Percentiles rank a stretch among this genome's conserved stretches.
Evolutionary conservation across 2,329 filamentous ascomycete genomes (phyloP).

Genomic region (Colletotrichum spinosum): DNA sequence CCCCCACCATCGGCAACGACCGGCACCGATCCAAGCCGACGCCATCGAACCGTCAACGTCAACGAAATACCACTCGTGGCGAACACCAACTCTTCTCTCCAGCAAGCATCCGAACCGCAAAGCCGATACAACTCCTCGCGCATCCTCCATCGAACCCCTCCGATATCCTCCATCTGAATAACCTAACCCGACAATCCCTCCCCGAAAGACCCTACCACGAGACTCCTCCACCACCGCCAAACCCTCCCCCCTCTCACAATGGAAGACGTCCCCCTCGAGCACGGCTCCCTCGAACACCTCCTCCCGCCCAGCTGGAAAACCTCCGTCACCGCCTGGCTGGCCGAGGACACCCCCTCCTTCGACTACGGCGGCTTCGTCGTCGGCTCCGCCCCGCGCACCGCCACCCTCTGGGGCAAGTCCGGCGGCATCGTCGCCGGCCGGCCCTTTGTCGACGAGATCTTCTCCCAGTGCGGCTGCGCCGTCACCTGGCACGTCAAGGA

Average conservation of each 20-base stretch:
- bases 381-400: constrained; percentile 73
- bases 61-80: constrained; percentile 20
- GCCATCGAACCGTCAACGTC: constrained; percentile 6
- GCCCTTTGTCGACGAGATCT: constrained; percentile 96
- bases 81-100: neutral
- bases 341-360: constrained; percentile 95
- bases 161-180: neutral
- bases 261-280: constrained; percentile 40
- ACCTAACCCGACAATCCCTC: constrained; percentile 1
- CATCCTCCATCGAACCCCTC: neutral
- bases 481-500: constrained; percentile 89
- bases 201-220: neutral
- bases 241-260: constrained; percentile 5
- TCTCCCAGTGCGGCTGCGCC: constrained; percentile 88
- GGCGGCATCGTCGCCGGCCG: constrained; percentile 87
- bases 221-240: neutral
- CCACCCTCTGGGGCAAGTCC: constrained; percentile 77
- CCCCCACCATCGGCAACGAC: constrained; percentile 24
- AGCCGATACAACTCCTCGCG: neutral
- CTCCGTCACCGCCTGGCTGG: constrained; percentile 85
- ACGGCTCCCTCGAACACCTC: constrained; percentile 71
- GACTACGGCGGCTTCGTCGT: constrained; percentile 99
- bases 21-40: constrained; percentile 19
- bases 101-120: no score
- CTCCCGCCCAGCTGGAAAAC: constrained; percentile 88